Percentiles rank a stretch among this genome's conserved stretches.
Evolutionary conservation across 148 eudicot species (phyloP).

Genomic region (Rhododendron ferrugineum): DNA sequence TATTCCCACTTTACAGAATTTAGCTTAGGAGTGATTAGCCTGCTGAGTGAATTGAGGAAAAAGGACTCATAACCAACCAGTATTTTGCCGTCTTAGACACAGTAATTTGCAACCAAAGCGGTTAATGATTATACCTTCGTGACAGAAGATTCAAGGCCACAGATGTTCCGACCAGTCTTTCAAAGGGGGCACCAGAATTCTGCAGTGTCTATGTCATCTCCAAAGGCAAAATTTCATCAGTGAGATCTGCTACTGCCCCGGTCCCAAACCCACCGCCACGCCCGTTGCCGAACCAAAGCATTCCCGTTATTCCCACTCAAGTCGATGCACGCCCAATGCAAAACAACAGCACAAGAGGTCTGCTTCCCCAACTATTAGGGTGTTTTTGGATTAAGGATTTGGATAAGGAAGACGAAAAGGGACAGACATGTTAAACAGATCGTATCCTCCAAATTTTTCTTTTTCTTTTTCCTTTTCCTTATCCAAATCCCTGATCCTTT

Average conservation of each 20-base stretch:
- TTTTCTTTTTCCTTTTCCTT: neutral
- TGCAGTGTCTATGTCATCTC: slow-evolving; percentile 56
- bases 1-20: neutral
- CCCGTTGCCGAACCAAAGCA: slow-evolving; percentile 5
- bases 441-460: neutral
- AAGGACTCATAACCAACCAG: neutral
- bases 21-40: neutral
- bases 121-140: neutral
- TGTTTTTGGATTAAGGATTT: neutral
- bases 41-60: neutral
- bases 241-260: slow-evolving; percentile 34
- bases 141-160: slow-evolving; percentile 52
- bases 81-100: neutral
- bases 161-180: slow-evolving; percentile 48
- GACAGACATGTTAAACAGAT: neutral
- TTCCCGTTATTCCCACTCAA: neutral
- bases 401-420: neutral
- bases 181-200: slow-evolving; percentile 63
- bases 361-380: neutral
- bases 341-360: slow-evolving; percentile 33
- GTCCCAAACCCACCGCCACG: slow-evolving; percentile 24
- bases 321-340: slow-evolving; percentile 5
- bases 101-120: neutral
- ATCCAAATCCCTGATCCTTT: neutral
- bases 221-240: slow-evolving; percentile 51